Evolutionary conservation across 2,329 filamentous ascomycete genomes (phyloP), one percentile per base, ranked within the genome.

Genomic region (Meredithiella fracta): DNA sequence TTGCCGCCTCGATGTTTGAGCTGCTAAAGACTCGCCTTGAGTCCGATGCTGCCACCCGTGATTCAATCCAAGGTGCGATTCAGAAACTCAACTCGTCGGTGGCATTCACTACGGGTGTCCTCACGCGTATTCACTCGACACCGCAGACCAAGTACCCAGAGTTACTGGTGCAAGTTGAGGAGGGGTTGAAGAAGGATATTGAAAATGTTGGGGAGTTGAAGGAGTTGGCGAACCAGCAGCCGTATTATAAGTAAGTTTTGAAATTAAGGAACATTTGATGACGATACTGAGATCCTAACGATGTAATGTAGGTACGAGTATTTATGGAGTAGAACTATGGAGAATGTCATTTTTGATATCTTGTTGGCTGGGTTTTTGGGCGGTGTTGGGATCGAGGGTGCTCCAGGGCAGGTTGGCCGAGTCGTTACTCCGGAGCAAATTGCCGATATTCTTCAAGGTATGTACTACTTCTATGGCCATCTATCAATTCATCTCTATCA

Each of bases 381-480:
- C 54, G 88, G 87, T 29, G 76, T 89, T 62, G 60, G 60, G 53
- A 67, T 71, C 60, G 78, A 76, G 62, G 70, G 71, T 63, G 73
- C 69, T 64, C 74, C 70, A 34, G 74, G 69, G 62, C 74, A 76
- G 66, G 69, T 73, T 54, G 84, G 76, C 63, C 80, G 76, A 47
- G 82, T 98, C 55, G 70, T 95, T 64, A 94, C 86, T 0, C 85
- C 96, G 59, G 89, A 96, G 63, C 83, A 97, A 64, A 80, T 95
- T 42, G 91, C 90, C 51, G 73, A 78, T 60, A 78, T 88, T 61
- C 76, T 96, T 62, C 76, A 83, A 60, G 80, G 89, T 88, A 69
- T 3, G 55, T 57, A 20, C 17, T 54, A 14, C 11, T n/a, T n/a
- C n/a, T n/a, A n/a, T n/a, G n/a, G n/a, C n/a, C n/a, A n/a, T n/a